Percentiles rank a stretch among this genome's conserved stretches.
phyloP scores from a whole-genome alignment of 108 stramenopile species.

The Nitzschia inconspicua region DNA sequence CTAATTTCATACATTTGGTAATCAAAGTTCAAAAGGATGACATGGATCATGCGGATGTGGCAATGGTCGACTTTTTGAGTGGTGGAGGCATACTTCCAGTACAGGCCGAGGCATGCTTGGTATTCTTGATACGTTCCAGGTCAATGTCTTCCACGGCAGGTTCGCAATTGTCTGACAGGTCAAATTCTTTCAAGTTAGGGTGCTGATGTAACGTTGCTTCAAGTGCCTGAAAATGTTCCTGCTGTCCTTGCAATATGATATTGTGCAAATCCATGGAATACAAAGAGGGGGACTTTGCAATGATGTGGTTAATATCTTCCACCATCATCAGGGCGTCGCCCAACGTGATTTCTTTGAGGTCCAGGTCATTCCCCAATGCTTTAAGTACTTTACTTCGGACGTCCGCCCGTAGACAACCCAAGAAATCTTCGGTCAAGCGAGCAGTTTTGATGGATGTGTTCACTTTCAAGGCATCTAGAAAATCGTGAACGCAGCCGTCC shows the following conservation, averaged over 20 bases:
- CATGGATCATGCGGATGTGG: too few relatives aligned
- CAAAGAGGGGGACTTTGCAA: background rate
- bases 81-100: too few relatives aligned
- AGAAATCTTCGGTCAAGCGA: background rate
- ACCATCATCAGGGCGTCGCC: conserved; percentile 1
- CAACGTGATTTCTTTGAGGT: background rate
- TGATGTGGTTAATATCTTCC: background rate
- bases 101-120: too few relatives aligned
- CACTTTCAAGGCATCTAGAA: background rate
- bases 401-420: background rate
- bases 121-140: too few relatives aligned
- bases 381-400: background rate
- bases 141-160: too few relatives aligned
- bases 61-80: too few relatives aligned
- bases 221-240: background rate
- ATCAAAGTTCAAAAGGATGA: too few relatives aligned
- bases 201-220: background rate
- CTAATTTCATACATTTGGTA: too few relatives aligned
- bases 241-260: background rate
- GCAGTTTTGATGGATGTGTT: background rate
- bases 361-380: background rate
- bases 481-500: background rate
- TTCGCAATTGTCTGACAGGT: too few relatives aligned
- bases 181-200: conserved; percentile 1
- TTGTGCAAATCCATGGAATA: background rate